A percentile compares a stretch with the other conserved stretches of the same genome.
phyloP scores from a whole-genome alignment of 1,284 basidiomycete species.

The Malassezia vespertilionis region DNA sequence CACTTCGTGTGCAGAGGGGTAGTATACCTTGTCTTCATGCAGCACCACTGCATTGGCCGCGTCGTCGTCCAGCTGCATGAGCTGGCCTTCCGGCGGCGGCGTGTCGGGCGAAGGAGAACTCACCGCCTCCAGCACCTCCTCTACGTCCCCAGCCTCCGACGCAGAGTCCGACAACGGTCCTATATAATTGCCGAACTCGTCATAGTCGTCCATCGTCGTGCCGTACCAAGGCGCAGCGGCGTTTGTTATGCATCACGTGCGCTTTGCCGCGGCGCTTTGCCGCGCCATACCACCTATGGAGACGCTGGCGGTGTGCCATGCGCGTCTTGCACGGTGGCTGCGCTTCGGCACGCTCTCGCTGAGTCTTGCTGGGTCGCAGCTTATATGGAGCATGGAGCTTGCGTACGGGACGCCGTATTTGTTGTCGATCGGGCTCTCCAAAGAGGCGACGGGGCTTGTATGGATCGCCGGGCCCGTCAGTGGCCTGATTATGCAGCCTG shows the following conservation, averaged over 20 bases:
- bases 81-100: slow-evolving; percentile 9
- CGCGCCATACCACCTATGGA: not conserved
- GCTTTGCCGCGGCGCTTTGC: not conserved
- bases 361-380: slow-evolving; percentile 66
- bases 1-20: slow-evolving; percentile 78
- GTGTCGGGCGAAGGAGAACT: slow-evolving; percentile 30
- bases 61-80: slow-evolving; percentile 40
- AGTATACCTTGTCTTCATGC: slow-evolving; percentile 98
- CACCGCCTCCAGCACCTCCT: slow-evolving; percentile 22
- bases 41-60: slow-evolving; percentile 73
- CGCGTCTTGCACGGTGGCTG: slow-evolving; percentile 3
- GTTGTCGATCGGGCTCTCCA: slow-evolving; percentile 73
- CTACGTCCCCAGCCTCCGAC: slow-evolving; percentile 21
- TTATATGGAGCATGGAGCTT: slow-evolving; percentile 81
- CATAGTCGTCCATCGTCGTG: slow-evolving; percentile 38
- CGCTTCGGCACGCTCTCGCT: slow-evolving; percentile 49
- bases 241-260: not conserved
- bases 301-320: not conserved
- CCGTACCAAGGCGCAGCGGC: not conserved
- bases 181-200: slow-evolving; percentile 48
- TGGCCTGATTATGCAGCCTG: slow-evolving; percentile 82
- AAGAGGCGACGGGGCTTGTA: slow-evolving; percentile 80
- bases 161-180: slow-evolving; percentile 43
- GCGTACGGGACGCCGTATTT: slow-evolving; percentile 84
- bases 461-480: slow-evolving; percentile 92